A percentile compares a stretch with the other conserved stretches of the same genome.
Conservation (phyloP, 768 basidiomycete genomes). For the Kondoa subrosea region DNA sequence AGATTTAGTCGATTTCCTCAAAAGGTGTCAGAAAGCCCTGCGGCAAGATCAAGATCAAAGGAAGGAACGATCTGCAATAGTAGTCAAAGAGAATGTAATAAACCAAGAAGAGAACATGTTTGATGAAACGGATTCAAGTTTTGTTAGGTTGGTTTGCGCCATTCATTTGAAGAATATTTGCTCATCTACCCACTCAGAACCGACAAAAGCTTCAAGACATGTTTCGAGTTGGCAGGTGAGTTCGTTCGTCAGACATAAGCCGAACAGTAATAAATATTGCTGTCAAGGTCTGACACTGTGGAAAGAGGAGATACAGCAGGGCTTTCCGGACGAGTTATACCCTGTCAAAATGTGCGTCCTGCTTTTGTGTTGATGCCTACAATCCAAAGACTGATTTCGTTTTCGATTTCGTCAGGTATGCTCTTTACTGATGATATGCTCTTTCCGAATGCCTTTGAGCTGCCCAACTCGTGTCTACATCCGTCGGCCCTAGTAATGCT, state of each 20-base stretch:
- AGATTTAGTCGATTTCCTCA: slow-evolving; percentile 63
- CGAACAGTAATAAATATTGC: neutral
- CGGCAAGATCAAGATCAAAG: slow-evolving; percentile 29
- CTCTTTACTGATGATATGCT: neutral
- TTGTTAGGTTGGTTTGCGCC: slow-evolving; percentile 50
- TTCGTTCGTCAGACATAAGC: neutral
- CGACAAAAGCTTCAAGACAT: slow-evolving; percentile 54
- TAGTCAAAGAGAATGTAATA: slow-evolving; percentile 75
- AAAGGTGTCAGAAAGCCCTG: slow-evolving; percentile 46
- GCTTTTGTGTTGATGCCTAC: neutral
- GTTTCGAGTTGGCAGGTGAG: slow-evolving; percentile 50
- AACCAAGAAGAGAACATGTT: slow-evolving; percentile 48
- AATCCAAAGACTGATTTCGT: neutral
- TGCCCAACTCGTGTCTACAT: neutral
- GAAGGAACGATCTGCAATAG: slow-evolving; percentile 47
- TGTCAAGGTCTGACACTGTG: slow-evolving; percentile 43
- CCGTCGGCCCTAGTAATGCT: slow-evolving; percentile 15
- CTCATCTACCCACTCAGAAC: slow-evolving; percentile 45
- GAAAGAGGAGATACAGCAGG: slow-evolving; percentile 59
- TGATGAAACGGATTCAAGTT: slow-evolving; percentile 72
- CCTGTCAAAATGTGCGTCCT: slow-evolving; percentile 13
- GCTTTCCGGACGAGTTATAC: slow-evolving; percentile 44
- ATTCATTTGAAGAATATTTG: neutral
- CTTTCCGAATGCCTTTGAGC: neutral
- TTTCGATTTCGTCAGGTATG: neutral